These are phyloP conservation scores for Suhomyces prunicola DNA, from an alignment of 805 yeast species.

Conservation along the genomic window DNA sequence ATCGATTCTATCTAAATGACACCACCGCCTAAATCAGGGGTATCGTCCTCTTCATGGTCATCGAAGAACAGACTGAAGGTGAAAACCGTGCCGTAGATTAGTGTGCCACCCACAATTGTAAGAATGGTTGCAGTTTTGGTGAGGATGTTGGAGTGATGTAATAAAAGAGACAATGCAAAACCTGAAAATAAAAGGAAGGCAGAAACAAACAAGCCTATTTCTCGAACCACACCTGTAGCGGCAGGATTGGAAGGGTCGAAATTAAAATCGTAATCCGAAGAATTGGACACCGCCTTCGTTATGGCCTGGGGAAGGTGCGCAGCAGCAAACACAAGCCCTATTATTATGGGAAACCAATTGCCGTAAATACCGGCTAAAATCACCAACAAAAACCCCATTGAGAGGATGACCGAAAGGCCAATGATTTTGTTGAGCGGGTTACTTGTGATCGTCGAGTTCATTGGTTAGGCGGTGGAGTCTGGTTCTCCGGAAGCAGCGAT, in stretches of 20 bases:
- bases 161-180: constrained; percentile 64
- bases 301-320: constrained; percentile 40
- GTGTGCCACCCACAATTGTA: constrained; percentile 79
- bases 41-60: constrained; percentile 26
- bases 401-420: constrained; percentile 70
- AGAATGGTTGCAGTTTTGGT: constrained; percentile 67
- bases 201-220: constrained; percentile 74
- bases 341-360: constrained; percentile 87
- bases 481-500: background rate
- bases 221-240: constrained; percentile 46
- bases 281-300: constrained; percentile 27
- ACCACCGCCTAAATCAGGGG: constrained; percentile 20
- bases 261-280: constrained; percentile 42
- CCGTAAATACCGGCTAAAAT: constrained; percentile 83
- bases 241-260: constrained; percentile 35
- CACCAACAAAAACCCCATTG: constrained; percentile 85
- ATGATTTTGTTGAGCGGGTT: constrained; percentile 77
- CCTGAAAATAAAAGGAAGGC: constrained; percentile 78
- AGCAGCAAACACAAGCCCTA: constrained; percentile 42
- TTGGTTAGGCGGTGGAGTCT: background rate
- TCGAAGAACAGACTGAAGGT: constrained; percentile 79
- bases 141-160: constrained; percentile 72
- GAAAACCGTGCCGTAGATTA: constrained; percentile 80
- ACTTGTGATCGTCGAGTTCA: constrained; percentile 6
- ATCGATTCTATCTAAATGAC: constrained; percentile 15